Percentiles rank a stretch among this genome's conserved stretches.
Evolutionary conservation across 805 yeast species (phyloP).

Genomic region (Myxozyma lipomycoides): DNA sequence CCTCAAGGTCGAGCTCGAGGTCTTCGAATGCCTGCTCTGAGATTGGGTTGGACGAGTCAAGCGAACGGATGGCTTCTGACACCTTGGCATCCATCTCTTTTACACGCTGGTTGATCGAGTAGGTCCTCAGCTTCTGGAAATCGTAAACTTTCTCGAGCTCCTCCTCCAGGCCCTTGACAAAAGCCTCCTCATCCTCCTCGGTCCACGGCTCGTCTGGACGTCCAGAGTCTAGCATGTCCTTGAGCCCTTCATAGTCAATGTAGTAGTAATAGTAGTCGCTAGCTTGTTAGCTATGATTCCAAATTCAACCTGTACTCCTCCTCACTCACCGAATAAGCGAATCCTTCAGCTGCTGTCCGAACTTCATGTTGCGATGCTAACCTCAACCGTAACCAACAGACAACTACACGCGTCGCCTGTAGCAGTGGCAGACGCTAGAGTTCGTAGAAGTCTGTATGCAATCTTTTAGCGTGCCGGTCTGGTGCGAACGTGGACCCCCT

Average conservation of each 20-base stretch:
- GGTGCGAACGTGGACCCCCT: too few species aligned
- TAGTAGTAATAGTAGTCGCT: constrained; percentile 55
- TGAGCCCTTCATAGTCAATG: constrained; percentile 86
- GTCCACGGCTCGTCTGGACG: constrained; percentile 56
- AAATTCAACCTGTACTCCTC: not conserved
- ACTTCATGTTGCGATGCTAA: constrained; percentile 80
- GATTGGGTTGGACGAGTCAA: constrained; percentile 42
- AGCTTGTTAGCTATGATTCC: not conserved
- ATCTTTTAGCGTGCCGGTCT: too few species aligned
- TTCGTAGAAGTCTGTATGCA: too few species aligned
- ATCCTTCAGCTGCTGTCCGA: constrained; percentile 87
- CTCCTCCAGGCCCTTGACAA: constrained; percentile 66
- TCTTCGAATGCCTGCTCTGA: constrained; percentile 66
- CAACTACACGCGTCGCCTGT: too few species aligned
- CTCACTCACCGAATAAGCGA: constrained; percentile 54
- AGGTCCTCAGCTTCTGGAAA: constrained; percentile 82
- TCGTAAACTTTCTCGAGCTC: constrained; percentile 92
- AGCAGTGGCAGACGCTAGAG: too few species aligned
- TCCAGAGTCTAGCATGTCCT: constrained; percentile 55
- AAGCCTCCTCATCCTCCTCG: constrained; percentile 74
- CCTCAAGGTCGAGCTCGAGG: constrained; percentile 71
- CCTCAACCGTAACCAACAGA: too few species aligned
- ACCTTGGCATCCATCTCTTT: constrained; percentile 72
- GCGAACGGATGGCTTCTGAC: constrained; percentile 50
- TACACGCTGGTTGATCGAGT: constrained; percentile 80